A percentile compares a stretch with the other conserved stretches of the same genome.
Conservation (phyloP, 179 eudicot species). For the Vitellaria paradoxa region DNA sequence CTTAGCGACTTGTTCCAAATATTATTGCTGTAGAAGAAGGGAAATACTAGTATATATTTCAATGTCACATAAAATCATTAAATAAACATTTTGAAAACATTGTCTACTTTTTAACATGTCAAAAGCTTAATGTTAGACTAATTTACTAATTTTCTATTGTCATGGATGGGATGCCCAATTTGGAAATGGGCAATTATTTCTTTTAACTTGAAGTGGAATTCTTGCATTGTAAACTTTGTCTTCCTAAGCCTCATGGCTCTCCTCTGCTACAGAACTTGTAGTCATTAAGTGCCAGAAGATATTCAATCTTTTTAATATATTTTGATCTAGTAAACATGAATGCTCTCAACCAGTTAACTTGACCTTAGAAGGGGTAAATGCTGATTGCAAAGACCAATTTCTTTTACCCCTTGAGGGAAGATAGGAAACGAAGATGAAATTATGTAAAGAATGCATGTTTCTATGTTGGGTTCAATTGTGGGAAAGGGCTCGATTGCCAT, state of each 20-base stretch:
- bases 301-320: neutral
- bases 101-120: too few species aligned
- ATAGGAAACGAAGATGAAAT: too few species aligned
- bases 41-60: too few species aligned
- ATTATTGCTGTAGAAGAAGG: too few species aligned
- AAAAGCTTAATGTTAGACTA: too few species aligned
- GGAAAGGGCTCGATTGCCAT: neutral
- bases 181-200: neutral
- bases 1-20: too few species aligned
- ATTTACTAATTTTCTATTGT: too few species aligned
- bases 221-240: neutral
- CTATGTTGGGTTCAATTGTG: neutral
- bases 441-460: neutral
- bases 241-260: neutral
- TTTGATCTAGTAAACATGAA: neutral
- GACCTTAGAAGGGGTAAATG: neutral
- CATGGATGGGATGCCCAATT: too few species aligned
- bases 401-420: too few species aligned
- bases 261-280: neutral
- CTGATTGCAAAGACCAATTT: neutral
- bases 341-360: neutral
- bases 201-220: neutral
- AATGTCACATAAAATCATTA: too few species aligned
- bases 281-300: neutral
- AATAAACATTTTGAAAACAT: too few species aligned